A percentile compares a stretch with the other conserved stretches of the same genome.
phyloP scores from a whole-genome alignment of 2,329 filamentous ascomycete genomes.

The Falciphora oryzae region DNA sequence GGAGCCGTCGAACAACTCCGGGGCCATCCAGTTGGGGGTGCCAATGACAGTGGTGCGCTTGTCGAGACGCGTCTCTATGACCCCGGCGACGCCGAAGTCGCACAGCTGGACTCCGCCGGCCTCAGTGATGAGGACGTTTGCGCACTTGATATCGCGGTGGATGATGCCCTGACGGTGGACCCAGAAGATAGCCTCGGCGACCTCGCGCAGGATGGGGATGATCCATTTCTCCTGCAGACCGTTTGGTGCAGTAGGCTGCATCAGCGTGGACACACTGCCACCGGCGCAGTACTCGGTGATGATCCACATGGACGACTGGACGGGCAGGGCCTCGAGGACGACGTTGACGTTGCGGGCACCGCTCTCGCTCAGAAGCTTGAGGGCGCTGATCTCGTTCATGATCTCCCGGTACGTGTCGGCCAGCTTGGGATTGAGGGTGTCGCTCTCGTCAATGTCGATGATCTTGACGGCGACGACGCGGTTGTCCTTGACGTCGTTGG shows the following conservation, averaged over 20 bases:
- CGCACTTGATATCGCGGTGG: constrained; percentile 67
- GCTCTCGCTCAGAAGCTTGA: constrained; percentile 67
- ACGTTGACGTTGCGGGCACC: constrained; percentile 75
- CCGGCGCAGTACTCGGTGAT: constrained; percentile 82
- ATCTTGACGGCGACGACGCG: constrained; percentile 67
- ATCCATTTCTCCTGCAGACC: constrained; percentile 68
- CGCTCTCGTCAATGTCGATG: constrained; percentile 75
- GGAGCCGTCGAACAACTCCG: constrained; percentile 61
- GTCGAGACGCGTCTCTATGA: constrained; percentile 67
- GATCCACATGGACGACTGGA: constrained; percentile 80
- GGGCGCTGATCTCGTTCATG: constrained; percentile 60
- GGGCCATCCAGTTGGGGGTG: constrained; percentile 83
- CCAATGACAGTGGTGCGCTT: constrained; percentile 79
- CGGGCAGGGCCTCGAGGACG: constrained; percentile 71
- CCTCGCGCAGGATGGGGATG: constrained; percentile 60
- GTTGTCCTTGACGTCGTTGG: constrained; percentile 29
- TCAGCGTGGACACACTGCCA: constrained; percentile 70
- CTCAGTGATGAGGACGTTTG: constrained; percentile 76
- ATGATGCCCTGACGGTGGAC: constrained; percentile 65
- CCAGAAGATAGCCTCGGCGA: constrained; percentile 60
- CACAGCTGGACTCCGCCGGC: constrained; percentile 72
- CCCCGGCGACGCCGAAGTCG: constrained; percentile 77
- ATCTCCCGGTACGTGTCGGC: constrained; percentile 65
- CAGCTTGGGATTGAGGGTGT: constrained; percentile 58
- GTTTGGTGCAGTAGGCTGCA: constrained; percentile 60